Base-by-base conservation (phyloP, 2,329 filamentous ascomycete species). In the Parastagonospora avenae region DNA sequence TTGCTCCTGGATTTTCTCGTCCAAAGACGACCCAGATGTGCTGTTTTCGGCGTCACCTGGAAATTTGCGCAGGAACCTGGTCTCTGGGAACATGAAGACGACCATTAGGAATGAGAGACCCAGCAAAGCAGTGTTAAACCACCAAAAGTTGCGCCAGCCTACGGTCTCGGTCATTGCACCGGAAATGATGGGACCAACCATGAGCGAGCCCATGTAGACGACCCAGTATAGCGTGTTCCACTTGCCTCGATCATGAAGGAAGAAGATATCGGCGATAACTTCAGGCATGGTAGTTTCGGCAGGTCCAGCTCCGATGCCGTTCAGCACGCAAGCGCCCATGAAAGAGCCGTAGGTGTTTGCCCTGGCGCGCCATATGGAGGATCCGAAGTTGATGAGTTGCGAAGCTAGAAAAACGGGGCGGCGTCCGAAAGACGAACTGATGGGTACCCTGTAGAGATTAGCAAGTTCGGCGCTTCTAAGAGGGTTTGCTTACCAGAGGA, bases 71-170 rank as follows among this genome's bases (percentile, higher is more conserved):
- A 81, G 78, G 72, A 79, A 88, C 54, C 81, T 82, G 0, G 85
- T 87, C 65, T 88, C 85, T 0, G 85, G 85, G 59, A 87, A 87
- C 60, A 83, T 74, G 63, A 86, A 83, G 27, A 86, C 66, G 30
- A 81, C 76, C 63, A 83, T 74, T 4, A 85, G 28, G 16, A 82
- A 70, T 0, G 79, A 78, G 3, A 82, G 61, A 1, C 73, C 79
- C 2, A 85, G 69, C 1, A 87, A 43, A 1, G 66, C 85, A 2
- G 83, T 80, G 55, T 87, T 86, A 55, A 88, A 74, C 85, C 85
- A 88, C 82, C 84, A 88, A 67, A 88, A 88, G 61, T 74, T 84
- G 24, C 83, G 75, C 81, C 83, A 86, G 41, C 84, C 84, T 4
- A 80, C 66, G 31, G 82, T 77, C 37, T 81, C 73, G 1, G 83